A percentile compares a stretch with the other conserved stretches of the same genome.
Conservation (phyloP, 2,329 filamentous ascomycete genomes). For the Colletotrichum lentis region DNA sequence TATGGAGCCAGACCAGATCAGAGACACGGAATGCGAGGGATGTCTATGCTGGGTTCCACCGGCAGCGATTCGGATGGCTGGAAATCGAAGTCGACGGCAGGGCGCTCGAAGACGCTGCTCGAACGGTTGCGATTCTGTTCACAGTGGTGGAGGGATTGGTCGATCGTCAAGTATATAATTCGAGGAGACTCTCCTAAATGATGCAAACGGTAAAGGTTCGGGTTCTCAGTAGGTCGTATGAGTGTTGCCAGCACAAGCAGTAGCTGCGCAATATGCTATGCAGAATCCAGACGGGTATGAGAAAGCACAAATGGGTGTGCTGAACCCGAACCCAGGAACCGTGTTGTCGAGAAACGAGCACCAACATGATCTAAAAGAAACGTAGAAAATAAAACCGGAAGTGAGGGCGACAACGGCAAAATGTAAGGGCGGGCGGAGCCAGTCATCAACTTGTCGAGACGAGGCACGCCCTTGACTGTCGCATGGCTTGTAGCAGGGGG, state of each 20-base stretch:
- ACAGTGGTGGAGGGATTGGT: not conserved
- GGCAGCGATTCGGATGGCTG: not conserved
- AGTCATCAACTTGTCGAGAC: slow-evolving; percentile 17
- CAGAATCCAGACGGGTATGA: slow-evolving; percentile 22
- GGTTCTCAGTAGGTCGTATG: not conserved
- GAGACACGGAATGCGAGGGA: not conserved
- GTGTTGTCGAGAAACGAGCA: slow-evolving; percentile 9
- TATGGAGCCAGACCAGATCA: not conserved
- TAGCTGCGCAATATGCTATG: not conserved
- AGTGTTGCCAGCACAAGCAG: slow-evolving; percentile 1
- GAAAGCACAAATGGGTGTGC: slow-evolving; percentile 6
- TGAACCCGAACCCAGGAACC: slow-evolving; percentile 3
- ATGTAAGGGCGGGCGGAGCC: slow-evolving; percentile 11
- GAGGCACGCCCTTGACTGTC: slow-evolving; percentile 24
- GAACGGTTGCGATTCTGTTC: not conserved
- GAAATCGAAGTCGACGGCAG: not conserved
- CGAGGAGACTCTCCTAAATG: not conserved
- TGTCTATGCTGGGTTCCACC: not conserved
- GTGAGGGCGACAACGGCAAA: slow-evolving; percentile 15
- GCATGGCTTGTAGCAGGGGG: slow-evolving; percentile 31
- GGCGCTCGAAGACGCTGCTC: not conserved
- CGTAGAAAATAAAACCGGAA: slow-evolving; percentile 4
- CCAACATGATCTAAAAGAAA: slow-evolving; percentile 12
- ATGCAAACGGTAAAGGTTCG: not conserved
- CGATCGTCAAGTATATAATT: slow-evolving; percentile 2